Percentiles rank a stretch among this genome's conserved stretches.
Evolutionary conservation across 805 yeast genomes (phyloP).

Genomic region (Wickerhamiella sorbophila): DNA sequence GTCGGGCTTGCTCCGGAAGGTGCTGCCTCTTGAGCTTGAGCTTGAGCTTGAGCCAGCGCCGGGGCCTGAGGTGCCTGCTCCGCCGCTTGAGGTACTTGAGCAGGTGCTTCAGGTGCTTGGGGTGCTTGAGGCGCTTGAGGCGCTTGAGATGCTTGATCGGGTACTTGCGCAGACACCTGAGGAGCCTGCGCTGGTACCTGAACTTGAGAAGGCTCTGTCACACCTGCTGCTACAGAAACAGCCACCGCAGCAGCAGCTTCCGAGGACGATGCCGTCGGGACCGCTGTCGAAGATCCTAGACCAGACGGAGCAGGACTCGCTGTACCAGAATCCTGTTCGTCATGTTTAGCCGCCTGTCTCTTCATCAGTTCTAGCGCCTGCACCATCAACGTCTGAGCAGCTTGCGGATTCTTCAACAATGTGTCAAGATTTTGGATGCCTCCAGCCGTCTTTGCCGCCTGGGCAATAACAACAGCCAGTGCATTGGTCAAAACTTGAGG

Average conservation of each 20-base stretch:
- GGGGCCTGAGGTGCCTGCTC: conserved; percentile 16
- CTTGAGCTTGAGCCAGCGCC: conserved; percentile 19
- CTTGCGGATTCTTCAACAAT: conserved; percentile 12
- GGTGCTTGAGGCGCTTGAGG: not conserved
- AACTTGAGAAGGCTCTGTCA: conserved; percentile 1
- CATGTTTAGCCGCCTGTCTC: conserved; percentile 1
- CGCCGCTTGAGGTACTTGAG: not conserved
- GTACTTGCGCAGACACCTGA: conserved; percentile 1
- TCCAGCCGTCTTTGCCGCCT: conserved; percentile 59
- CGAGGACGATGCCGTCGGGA: not conserved
- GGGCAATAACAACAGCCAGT: conserved; percentile 82
- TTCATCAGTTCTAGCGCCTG: conserved; percentile 12
- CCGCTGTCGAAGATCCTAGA: conserved; percentile 1
- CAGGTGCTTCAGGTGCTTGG: not conserved
- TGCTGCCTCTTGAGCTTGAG: not conserved
- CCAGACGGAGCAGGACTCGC: conserved; percentile 7
- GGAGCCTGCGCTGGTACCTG: not conserved
- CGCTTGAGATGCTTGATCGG: conserved; percentile 2
- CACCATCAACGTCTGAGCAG: conserved; percentile 7
- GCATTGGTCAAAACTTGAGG: conserved; percentile 81
- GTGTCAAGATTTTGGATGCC: conserved; percentile 17
- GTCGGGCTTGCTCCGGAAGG: conserved; percentile 3
- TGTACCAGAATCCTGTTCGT: conserved; percentile 1
- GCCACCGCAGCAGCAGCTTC: not conserved
- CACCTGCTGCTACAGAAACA: conserved; percentile 1